Base-by-base conservation (phyloP, 805 yeast genomes). In the Blastobotrys muscicola region DNA sequence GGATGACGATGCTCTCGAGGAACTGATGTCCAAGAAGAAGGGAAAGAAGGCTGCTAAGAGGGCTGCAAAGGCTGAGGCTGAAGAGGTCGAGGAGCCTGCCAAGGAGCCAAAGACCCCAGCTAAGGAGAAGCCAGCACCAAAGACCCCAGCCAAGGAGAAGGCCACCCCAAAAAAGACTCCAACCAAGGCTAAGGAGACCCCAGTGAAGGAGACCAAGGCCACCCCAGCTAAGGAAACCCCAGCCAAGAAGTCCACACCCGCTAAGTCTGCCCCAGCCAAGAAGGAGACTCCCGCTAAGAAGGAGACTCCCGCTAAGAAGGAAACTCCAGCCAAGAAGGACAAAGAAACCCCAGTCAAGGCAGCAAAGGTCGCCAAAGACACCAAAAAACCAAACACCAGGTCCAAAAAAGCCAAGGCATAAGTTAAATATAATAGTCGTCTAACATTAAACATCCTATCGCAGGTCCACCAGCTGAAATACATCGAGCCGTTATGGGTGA, bases 1-100 rank as follows among this genome's bases (percentile, higher is more conserved):
- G 45, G 82, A 80, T 53, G 87, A 84, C 49, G 80, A 76, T 15
- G 89, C 78, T 45, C 65, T 80, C 45, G 67, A 73, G 36, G 70
- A 74, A 54, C 68, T 82, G 47, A 20, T 20, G 26, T 71, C 84
- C 60, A 79, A 80, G 38, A 72, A 75, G 52, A 74, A 76, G 58
- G 64, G 71, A 47, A 45, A 46, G 47, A 47, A 44, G 44, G 35
- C 33, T 15, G 31, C 13, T 15, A 41, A 39, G 36, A 29, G 43
- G 11, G 34, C 30, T 2, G 44, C 14, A 26, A 35, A 39, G 20
- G 26, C 26, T 8, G 35, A 26, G 36, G 31, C 36, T 9, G 35
- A 31, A 29, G 36, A 42, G 26, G 46, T 8, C 2, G 26, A 20
- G 26, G 6, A n/a, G 14, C 34, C 34, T 4, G 34, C 34, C 16